Conservation (phyloP, 805 yeast species). For the Candida pseudoglaebosa region DNA sequence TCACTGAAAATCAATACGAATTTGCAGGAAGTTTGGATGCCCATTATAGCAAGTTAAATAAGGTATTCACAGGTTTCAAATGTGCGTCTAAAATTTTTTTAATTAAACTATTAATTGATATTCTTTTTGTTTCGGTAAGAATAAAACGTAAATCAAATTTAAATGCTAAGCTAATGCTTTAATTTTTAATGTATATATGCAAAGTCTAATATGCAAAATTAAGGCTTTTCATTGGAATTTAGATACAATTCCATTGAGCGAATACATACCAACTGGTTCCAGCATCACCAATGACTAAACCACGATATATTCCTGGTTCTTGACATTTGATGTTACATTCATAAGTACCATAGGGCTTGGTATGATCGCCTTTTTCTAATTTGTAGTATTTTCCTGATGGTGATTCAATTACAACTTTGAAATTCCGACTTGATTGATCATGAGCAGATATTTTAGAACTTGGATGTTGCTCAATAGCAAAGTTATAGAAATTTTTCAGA, state of each 20-base stretch:
- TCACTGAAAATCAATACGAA: no score
- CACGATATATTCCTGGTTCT: conserved; percentile 82
- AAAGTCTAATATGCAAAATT: not conserved
- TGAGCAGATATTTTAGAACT: conserved; percentile 43
- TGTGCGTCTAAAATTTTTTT: no score
- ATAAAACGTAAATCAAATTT: conserved; percentile 1
- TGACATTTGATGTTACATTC: conserved; percentile 55
- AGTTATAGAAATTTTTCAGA: conserved; percentile 56
- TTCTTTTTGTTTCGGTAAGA: no score
- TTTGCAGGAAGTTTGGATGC: no score
- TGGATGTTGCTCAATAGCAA: conserved; percentile 61
- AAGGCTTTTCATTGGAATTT: not conserved
- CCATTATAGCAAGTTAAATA: no score
- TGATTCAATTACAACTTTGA: conserved; percentile 67
- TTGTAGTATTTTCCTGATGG: conserved; percentile 80
- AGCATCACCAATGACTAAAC: conserved; percentile 72
- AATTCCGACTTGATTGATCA: conserved; percentile 36
- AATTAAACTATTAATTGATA: conserved; percentile 1
- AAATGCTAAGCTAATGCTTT: conserved; percentile 3
- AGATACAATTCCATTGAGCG: conserved; percentile 79
- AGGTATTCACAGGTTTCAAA: no score
- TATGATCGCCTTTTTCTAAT: conserved; percentile 47
- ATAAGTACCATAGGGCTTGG: conserved; percentile 52
- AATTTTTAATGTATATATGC: conserved; percentile 1
- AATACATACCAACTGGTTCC: conserved; percentile 82